Base-by-base conservation (phyloP, 2,329 filamentous ascomycete species). In the Diplodia intermedia region DNA sequence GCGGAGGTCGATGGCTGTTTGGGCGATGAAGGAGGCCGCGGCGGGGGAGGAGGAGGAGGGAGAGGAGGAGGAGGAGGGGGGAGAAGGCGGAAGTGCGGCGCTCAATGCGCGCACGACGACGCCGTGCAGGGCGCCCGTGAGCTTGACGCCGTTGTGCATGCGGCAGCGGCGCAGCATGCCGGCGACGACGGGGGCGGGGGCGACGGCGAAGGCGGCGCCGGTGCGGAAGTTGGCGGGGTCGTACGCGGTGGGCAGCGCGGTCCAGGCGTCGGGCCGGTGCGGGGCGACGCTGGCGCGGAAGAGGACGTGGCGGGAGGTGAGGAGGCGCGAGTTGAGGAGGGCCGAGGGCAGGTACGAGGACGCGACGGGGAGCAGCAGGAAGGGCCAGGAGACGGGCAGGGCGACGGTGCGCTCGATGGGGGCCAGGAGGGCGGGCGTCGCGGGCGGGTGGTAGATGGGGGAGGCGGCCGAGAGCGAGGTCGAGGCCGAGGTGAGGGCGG, bases 371-470 rank as follows among this genome's bases (percentile, higher is more conserved):
- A 70, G 71, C 0, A 84, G 77, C 4, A 85, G 78, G 66, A 78
- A 85, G 0, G 71, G 72, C 81, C 79, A 84, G 0, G 82, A 82
- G 33, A 85, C 80, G 1, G 78, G 75, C 0, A 85, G 75, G 7
- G 75, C 73, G 20, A 75, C 74, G 1, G 76, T 73, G 8, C 75
- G 75, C 62, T 84, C 81, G 26, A 83, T 78, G 0, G 82, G 77
- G 1, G 73, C 71, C 2, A 77, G 74, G 2, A 83, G 72, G 1
- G 33, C 33, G 11, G 71, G 65, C 26, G 4, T 43, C 9, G 12
- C 26, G 12, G 43, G 38, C 1, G 60, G 43, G 23, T 11, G 33
- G 55, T 29, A 43, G 55, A 47, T 8, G 18, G 52, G 40, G 65
- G 23, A 7, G 29, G 62, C 18, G 29, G 47, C 11, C 12, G 20